Evolutionary conservation across 2,329 filamentous ascomycete genomes (phyloP), one percentile per base, ranked within the genome.

Genomic region (Ophiostoma sp.): DNA sequence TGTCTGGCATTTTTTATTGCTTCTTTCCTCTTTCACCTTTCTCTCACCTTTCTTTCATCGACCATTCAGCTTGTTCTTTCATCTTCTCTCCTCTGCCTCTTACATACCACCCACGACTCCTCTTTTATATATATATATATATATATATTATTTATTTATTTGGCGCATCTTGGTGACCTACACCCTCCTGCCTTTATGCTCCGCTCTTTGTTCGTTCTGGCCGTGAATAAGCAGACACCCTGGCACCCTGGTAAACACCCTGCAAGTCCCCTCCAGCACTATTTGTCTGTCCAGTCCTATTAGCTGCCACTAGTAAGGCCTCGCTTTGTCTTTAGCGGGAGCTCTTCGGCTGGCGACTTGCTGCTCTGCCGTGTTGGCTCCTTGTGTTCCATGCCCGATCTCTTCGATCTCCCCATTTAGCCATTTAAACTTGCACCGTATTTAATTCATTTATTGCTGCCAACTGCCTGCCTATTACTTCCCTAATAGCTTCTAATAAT

Each of bases 121-220:
- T 48, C 44, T 48, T 48, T 48, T 48, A 5, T 48, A 31, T 31
- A n/a, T n/a, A n/a, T n/a, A n/a, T n/a, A n/a, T n/a, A n/a, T n/a
- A n/a, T 31, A 31, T 31, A 1, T 3, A 31, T 31, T 31, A 31
- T 31, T 31, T 31, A 31, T 31, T 31, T 31, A 31, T 41, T 41
- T 8, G 39, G 52, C 23, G 52, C 52, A 57, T 57, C 52, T 27
- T 57, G 52, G 13, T 31, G 10, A 27, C 52, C 20, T 57, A 62
- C 57, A 62, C 27, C 27, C 15, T 62, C 57, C 17, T 27, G n/a
- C 15, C 57, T 33, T 27, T 23, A 11, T 57, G 52, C 52, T n/a
- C 52, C 52, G 52, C 57, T 33, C 57, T 62, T 62, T 62, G 57
- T 62, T 33, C 52, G 33, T 57, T 17, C 57, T 62, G 27, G 57